These are phyloP conservation scores for Nicotiana benthamiana DNA, from an alignment of 257 asterid genomes.

Conservation along the genomic window DNA sequence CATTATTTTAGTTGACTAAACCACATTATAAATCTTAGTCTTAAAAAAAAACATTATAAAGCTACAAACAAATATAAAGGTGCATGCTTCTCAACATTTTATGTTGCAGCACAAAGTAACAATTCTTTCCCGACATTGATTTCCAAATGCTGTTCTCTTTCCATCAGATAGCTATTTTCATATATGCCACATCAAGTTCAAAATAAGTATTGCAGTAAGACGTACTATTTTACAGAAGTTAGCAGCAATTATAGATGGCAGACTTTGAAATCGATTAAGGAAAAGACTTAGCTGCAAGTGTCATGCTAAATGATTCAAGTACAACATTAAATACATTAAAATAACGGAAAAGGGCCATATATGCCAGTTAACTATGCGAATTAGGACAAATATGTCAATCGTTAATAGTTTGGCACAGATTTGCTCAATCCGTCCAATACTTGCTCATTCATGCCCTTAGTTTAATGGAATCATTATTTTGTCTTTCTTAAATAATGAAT, in stretches of 20 bases:
- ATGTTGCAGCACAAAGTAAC: background rate
- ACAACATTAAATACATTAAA: background rate
- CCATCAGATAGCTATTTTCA: background rate
- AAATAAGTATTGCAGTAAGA: background rate
- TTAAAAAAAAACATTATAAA: background rate
- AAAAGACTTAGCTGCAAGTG: background rate
- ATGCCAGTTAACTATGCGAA: too few relatives aligned
- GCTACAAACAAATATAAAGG: too few relatives aligned
- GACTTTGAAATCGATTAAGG: background rate
- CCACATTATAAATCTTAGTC: background rate
- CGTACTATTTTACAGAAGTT: background rate
- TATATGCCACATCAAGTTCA: background rate
- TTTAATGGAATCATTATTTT: too few relatives aligned
- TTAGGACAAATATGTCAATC: too few relatives aligned
- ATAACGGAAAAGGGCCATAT: too few relatives aligned
- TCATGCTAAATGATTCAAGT: background rate
- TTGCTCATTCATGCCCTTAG: too few relatives aligned
- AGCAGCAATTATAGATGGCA: background rate
- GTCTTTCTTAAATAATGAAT: too few relatives aligned
- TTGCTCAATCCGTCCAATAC: too few relatives aligned
- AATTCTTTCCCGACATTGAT: background rate
- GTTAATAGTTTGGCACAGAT: too few relatives aligned
- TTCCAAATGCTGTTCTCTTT: background rate
- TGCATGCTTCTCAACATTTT: background rate
- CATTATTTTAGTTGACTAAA: background rate